phyloP scores from a whole-genome alignment of 2,329 filamentous ascomycete genomes.

The Colletotrichum nymphaeae region DNA sequence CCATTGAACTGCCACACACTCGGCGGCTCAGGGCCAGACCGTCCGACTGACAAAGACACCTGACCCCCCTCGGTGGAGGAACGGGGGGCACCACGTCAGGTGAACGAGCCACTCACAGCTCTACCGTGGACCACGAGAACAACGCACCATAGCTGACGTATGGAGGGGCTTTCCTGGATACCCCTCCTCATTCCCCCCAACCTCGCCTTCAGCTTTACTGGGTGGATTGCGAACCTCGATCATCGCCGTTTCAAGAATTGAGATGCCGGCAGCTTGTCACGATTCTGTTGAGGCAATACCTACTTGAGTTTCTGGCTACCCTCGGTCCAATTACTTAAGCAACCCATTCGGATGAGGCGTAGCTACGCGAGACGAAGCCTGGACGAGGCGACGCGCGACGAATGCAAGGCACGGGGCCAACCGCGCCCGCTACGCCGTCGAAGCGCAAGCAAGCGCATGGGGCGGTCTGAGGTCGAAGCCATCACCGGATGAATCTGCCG shows the following conservation, averaged over 20 bases:
- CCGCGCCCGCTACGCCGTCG: constrained; percentile 27
- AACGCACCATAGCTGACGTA: constrained; percentile 35
- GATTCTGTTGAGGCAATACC: constrained; percentile 17
- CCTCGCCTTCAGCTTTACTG: background rate
- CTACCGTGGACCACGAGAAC: constrained; percentile 33
- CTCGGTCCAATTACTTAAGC: constrained; percentile 27
- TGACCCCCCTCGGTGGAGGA: constrained; percentile 34
- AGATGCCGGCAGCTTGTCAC: constrained; percentile 14
- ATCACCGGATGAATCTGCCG: constrained; percentile 29
- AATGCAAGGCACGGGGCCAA: constrained; percentile 33
- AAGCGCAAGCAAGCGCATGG: constrained; percentile 22
- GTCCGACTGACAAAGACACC: constrained; percentile 34
- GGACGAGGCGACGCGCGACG: constrained; percentile 20
- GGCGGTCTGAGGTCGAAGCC: constrained; percentile 25
- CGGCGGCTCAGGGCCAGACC: constrained; percentile 18
- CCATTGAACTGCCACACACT: constrained; percentile 22
- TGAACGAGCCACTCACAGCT: constrained; percentile 33
- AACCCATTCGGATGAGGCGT: constrained; percentile 20
- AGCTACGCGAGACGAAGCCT: constrained; percentile 24
- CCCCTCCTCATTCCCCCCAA: constrained; percentile 19
- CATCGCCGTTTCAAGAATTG: constrained; percentile 28
- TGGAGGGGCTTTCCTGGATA: constrained; percentile 19
- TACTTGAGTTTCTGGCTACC: constrained; percentile 10
- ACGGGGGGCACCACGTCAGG: constrained; percentile 28
- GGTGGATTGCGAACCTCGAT: constrained; percentile 9